phyloP scores from a whole-genome alignment of 805 yeast genomes.

The Nakazawaea ambrosiae region DNA sequence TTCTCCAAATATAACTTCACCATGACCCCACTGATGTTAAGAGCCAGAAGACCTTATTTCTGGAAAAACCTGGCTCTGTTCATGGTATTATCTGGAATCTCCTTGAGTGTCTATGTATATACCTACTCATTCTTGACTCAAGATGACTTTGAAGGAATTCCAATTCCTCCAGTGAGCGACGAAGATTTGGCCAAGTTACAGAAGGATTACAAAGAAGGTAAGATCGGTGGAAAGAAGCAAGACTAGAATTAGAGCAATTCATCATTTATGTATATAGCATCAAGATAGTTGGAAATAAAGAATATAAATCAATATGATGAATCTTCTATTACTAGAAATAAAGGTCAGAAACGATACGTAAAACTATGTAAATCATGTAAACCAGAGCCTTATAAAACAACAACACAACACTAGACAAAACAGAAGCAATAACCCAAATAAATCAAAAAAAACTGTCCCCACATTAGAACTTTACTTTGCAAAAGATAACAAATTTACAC shows the following conservation, averaged over 20 bases:
- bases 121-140: slow-evolving; percentile 60
- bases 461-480: too few species aligned
- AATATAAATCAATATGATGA: too few species aligned
- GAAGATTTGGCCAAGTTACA: slow-evolving; percentile 66
- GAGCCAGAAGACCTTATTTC: slow-evolving; percentile 86
- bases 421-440: too few species aligned
- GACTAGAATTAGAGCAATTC: too few species aligned
- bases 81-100: slow-evolving; percentile 50
- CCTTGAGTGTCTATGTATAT: slow-evolving; percentile 59
- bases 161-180: slow-evolving; percentile 86
- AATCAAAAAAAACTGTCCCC: too few species aligned
- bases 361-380: too few species aligned
- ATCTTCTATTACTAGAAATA: too few species aligned
- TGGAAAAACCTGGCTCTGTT: slow-evolving; percentile 66
- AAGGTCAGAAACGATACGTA: too few species aligned
- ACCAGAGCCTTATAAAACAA: too few species aligned
- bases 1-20: slow-evolving; percentile 41
- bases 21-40: slow-evolving; percentile 89
- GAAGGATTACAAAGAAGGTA: slow-evolving; percentile 57
- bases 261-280: background rate
- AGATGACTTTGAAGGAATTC: slow-evolving; percentile 88
- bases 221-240: slow-evolving; percentile 12
- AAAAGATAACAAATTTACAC: too few species aligned
- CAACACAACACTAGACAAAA: too few species aligned
- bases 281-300: background rate